These are phyloP conservation scores for Clavispora santaluciae DNA, from an alignment of 805 yeast species.

Conservation along the genomic window DNA sequence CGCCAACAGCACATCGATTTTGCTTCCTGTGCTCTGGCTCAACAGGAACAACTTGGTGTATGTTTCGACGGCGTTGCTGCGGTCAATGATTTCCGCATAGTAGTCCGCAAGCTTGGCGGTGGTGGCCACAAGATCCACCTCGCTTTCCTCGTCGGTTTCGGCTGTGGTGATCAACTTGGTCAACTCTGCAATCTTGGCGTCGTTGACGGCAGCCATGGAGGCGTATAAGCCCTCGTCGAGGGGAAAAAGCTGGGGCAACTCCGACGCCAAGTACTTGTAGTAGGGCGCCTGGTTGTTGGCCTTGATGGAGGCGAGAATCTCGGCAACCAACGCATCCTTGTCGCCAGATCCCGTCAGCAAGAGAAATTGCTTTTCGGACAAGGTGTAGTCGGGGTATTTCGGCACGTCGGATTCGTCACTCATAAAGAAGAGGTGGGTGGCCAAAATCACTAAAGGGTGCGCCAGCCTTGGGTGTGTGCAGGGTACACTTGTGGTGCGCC, in stretches of 20 bases:
- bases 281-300: conserved; percentile 74
- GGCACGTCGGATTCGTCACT: conserved; percentile 44
- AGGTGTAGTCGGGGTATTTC: conserved; percentile 73
- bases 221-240: conserved; percentile 62
- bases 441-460: background rate
- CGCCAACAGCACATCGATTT: conserved; percentile 81
- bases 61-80: conserved; percentile 59
- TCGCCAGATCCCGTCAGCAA: conserved; percentile 34
- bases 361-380: conserved; percentile 76
- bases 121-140: conserved; percentile 69
- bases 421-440: conserved; percentile 6
- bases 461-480: background rate
- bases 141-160: conserved; percentile 77
- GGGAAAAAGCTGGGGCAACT: conserved; percentile 31
- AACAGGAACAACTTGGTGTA: conserved; percentile 69
- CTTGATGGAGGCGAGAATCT: conserved; percentile 51
- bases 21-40: conserved; percentile 83
- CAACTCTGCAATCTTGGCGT: conserved; percentile 48
- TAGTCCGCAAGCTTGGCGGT: conserved; percentile 83
- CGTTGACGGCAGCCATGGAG: conserved; percentile 48
- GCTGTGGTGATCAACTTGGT: conserved; percentile 50
- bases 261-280: conserved; percentile 55
- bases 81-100: conserved; percentile 82
- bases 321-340: conserved; percentile 32
- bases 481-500: background rate